Percentiles rank a stretch among this genome's conserved stretches.
Evolutionary conservation across 2,329 filamentous ascomycete genomes (phyloP).

Genomic region (Cercospora sp.): DNA sequence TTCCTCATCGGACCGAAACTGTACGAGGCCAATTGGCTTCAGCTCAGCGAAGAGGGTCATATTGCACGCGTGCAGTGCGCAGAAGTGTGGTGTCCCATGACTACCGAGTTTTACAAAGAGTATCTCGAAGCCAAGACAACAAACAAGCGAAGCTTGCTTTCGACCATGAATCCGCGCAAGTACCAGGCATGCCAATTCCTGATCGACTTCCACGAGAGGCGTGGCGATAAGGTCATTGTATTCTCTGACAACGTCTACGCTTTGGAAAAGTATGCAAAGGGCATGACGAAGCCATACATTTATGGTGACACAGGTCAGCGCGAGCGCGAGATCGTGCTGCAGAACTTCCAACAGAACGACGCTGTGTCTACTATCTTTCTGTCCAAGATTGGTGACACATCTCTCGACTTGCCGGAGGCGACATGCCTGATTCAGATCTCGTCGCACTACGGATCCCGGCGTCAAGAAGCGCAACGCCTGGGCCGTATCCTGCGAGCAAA

Average conservation of each 20-base stretch:
- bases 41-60: slow-evolving; percentile 92
- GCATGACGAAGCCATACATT: slow-evolving; percentile 84
- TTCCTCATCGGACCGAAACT: slow-evolving; percentile 96
- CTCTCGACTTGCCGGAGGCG: slow-evolving; percentile 93
- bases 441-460: slow-evolving; percentile 92
- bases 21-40: slow-evolving; percentile 99
- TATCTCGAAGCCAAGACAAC: slow-evolving; percentile 70
- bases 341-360: slow-evolving; percentile 94
- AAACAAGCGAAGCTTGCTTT: slow-evolving; percentile 68
- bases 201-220: slow-evolving; percentile 94
- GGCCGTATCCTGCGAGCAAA: slow-evolving; percentile 94
- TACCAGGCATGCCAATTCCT: slow-evolving; percentile 96
- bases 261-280: slow-evolving; percentile 78
- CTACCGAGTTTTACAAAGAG: slow-evolving; percentile 94
- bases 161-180: slow-evolving; percentile 97
- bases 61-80: slow-evolving; percentile 97
- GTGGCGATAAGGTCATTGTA: slow-evolving; percentile 96
- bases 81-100: slow-evolving; percentile 99
- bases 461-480: slow-evolving; percentile 91
- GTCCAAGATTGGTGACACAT: slow-evolving; percentile 97
- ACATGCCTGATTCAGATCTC: slow-evolving; percentile 97
- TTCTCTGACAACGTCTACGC: slow-evolving; percentile 98
- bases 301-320: slow-evolving; percentile 83
- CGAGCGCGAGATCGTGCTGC: slow-evolving; percentile 82
- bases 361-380: slow-evolving; percentile 89